Conservation (phyloP, 225 moss, liverwort and hornwort species). For the Takakia lepidozioides region DNA sequence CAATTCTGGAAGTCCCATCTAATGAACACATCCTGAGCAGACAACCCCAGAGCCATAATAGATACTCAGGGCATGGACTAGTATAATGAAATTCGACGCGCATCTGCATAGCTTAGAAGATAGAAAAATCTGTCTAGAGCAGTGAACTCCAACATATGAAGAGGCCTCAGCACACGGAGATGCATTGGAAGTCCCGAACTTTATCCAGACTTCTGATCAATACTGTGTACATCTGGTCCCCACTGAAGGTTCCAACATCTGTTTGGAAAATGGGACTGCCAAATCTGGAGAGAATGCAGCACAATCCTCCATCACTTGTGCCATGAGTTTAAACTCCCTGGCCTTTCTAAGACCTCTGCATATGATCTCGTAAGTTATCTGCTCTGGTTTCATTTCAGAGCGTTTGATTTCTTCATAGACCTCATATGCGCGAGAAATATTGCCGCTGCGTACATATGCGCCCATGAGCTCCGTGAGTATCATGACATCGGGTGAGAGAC, state of each 20-base stretch:
- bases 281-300: constrained; percentile 29
- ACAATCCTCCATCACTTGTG: constrained; percentile 49
- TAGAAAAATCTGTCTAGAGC: too few species aligned
- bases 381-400: constrained; percentile 31
- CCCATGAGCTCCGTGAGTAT: constrained; percentile 53
- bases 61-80: too few species aligned
- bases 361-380: constrained; percentile 42
- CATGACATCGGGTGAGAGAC: constrained; percentile 33
- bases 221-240: too few species aligned
- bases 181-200: too few species aligned
- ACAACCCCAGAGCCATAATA: too few species aligned
- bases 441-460: constrained; percentile 39
- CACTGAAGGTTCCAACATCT: constrained; percentile 30
- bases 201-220: too few species aligned
- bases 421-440: constrained; percentile 27
- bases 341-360: constrained; percentile 49
- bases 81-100: too few species aligned
- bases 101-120: too few species aligned
- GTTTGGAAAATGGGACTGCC: constrained; percentile 44
- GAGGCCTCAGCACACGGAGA: too few species aligned
- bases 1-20: too few species aligned
- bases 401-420: constrained; percentile 33
- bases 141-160: too few species aligned
- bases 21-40: too few species aligned
- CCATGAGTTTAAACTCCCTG: constrained; percentile 39